phyloP scores from a whole-genome alignment of 1,284 basidiomycete genomes.

The Stygiomarasmius scandens region DNA sequence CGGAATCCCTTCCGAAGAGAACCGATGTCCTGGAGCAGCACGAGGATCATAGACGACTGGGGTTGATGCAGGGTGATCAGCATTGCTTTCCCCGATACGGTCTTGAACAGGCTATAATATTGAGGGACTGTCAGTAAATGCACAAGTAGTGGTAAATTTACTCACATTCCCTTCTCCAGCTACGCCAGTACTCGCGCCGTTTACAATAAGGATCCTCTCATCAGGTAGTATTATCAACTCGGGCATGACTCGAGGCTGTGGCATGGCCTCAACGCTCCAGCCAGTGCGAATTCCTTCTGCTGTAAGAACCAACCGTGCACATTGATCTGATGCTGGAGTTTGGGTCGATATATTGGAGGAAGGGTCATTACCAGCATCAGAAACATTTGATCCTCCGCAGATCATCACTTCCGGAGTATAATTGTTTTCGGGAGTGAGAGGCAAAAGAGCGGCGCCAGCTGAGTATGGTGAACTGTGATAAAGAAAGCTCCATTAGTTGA shows the following conservation, averaged over 20 bases:
- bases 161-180: conserved; percentile 63
- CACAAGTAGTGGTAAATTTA: background rate
- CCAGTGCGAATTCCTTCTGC: conserved; percentile 31
- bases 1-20: conserved; percentile 41
- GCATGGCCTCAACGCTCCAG: conserved; percentile 35
- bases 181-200: conserved; percentile 46
- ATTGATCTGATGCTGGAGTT: conserved; percentile 38
- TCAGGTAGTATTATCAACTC: conserved; percentile 48
- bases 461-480: conserved; percentile 47
- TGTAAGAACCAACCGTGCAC: conserved; percentile 35
- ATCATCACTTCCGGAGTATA: conserved; percentile 45
- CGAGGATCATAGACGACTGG: conserved; percentile 50
- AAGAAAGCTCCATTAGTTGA: background rate
- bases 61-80: conserved; percentile 39
- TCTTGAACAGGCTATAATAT: conserved; percentile 30
- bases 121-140: conserved; percentile 29
- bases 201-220: conserved; percentile 45
- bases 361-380: conserved; percentile 25
- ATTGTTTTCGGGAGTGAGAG: conserved; percentile 21
- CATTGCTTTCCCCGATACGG: conserved; percentile 42
- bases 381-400: conserved; percentile 40
- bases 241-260: conserved; percentile 37
- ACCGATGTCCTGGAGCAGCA: conserved; percentile 41
- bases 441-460: conserved; percentile 49
- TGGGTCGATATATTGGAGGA: conserved; percentile 30